phyloP scores from a whole-genome alignment of 2,329 filamentous ascomycete species.

The Leptosphaerulina australis region DNA sequence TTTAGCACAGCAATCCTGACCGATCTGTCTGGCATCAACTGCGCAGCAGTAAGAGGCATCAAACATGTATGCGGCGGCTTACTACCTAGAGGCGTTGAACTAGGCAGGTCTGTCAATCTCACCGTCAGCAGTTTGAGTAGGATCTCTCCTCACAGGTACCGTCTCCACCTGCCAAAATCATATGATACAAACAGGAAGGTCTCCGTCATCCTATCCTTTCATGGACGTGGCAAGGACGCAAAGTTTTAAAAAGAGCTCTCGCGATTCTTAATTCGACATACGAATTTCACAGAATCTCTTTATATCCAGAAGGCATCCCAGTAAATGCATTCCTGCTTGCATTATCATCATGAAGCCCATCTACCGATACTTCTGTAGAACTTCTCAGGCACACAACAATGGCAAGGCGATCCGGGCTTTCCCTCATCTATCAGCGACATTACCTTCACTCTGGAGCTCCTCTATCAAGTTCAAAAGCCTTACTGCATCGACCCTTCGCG shows the following conservation, averaged over 20 bases:
- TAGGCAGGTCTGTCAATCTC: constrained; percentile 31
- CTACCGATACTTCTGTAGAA: constrained; percentile 14
- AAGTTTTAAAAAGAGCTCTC: constrained; percentile 51
- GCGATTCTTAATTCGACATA: constrained; percentile 54
- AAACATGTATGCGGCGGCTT: constrained; percentile 24
- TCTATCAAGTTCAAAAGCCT: constrained; percentile 46
- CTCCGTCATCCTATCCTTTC: constrained; percentile 57
- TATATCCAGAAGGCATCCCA: constrained; percentile 54
- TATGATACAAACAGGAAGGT: constrained; percentile 49
- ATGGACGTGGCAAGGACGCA: constrained; percentile 51
- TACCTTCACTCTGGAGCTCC: constrained; percentile 53
- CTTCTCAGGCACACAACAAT: constrained; percentile 36
- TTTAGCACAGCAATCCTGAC: neutral
- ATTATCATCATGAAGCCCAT: neutral
- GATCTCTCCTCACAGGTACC: constrained; percentile 41
- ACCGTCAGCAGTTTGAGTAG: constrained; percentile 40
- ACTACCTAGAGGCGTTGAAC: constrained; percentile 28
- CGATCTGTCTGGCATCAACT: neutral
- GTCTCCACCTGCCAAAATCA: constrained; percentile 48
- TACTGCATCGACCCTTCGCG: constrained; percentile 55
- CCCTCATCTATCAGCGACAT: constrained; percentile 52
- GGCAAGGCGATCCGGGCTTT: constrained; percentile 53
- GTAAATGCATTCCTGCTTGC: constrained; percentile 22
- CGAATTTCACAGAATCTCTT: constrained; percentile 53
- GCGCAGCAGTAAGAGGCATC: neutral